These are phyloP conservation scores for Exserohilum rostratum DNA, from an alignment of 2,329 filamentous ascomycete genomes.

Conservation along the genomic window DNA sequence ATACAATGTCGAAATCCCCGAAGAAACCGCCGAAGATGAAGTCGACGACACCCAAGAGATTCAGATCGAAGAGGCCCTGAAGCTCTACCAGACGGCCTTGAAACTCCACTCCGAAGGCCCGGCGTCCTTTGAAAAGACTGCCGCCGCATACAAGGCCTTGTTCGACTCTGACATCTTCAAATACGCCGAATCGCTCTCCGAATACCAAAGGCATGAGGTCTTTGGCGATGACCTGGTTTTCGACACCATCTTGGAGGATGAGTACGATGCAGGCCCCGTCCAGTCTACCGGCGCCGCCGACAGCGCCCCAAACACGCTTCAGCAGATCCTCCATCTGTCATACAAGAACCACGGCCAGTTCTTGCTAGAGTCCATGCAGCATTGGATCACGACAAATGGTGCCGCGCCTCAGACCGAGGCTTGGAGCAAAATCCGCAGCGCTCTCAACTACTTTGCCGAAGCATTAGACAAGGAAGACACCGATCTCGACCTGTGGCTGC, in stretches of 20 bases:
- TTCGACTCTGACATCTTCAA: slow-evolving; percentile 94
- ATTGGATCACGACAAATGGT: slow-evolving; percentile 50
- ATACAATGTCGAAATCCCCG: slow-evolving; percentile 92
- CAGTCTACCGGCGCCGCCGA: slow-evolving; percentile 67
- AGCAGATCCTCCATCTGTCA: slow-evolving; percentile 88
- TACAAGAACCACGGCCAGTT: slow-evolving; percentile 97
- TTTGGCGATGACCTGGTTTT: slow-evolving; percentile 54
- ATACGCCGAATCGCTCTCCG: slow-evolving; percentile 84
- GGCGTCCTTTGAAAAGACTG: slow-evolving; percentile 74
- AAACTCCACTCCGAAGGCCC: slow-evolving; percentile 91
- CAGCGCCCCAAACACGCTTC: slow-evolving; percentile 77
- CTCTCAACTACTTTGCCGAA: slow-evolving; percentile 63
- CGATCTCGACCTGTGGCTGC: slow-evolving; percentile 68
- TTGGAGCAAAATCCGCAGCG: slow-evolving; percentile 33
- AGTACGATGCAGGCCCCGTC: slow-evolving; percentile 51
- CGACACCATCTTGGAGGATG: slow-evolving; percentile 49
- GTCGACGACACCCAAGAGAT: slow-evolving; percentile 95
- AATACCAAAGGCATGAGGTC: slow-evolving; percentile 74
- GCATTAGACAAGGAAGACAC: slow-evolving; percentile 69
- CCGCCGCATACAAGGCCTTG: slow-evolving; percentile 79
- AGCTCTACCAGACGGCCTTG: slow-evolving; percentile 88
- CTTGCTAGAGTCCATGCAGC: slow-evolving; percentile 73
- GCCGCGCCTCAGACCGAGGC: slow-evolving; percentile 43
- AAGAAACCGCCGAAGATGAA: slow-evolving; percentile 86
- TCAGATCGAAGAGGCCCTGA: slow-evolving; percentile 95